Conservation (phyloP, 192 early-diverging fungal genomes). For the Coemansia sp. region DNA sequence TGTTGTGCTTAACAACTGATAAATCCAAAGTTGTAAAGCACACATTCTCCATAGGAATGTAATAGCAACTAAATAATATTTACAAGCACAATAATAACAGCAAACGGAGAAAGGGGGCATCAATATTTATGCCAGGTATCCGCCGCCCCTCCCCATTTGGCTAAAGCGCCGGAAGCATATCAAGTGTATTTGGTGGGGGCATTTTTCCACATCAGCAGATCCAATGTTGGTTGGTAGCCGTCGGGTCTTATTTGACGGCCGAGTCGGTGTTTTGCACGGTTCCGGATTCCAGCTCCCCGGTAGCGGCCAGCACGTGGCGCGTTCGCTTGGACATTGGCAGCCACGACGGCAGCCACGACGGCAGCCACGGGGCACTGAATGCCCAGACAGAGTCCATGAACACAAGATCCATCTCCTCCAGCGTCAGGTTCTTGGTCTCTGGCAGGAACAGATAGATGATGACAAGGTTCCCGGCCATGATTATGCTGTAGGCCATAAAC, state of each 20-base stretch:
- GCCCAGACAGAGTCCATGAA: constrained; percentile 54
- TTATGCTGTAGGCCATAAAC: constrained; percentile 66
- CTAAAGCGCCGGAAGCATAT: too few species aligned
- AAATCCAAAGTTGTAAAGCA: too few species aligned
- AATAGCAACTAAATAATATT: too few species aligned
- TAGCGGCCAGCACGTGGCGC: neutral
- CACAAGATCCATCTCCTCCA: constrained; percentile 83
- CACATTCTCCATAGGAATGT: too few species aligned
- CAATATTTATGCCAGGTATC: too few species aligned
- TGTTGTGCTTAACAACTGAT: too few species aligned
- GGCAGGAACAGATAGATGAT: constrained; percentile 70
- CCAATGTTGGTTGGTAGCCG: neutral
- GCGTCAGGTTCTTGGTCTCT: constrained; percentile 78
- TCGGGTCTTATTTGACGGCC: too few species aligned
- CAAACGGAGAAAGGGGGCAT: too few species aligned
- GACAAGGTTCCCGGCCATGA: constrained; percentile 60
- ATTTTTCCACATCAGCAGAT: neutral
- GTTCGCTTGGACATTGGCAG: neutral
- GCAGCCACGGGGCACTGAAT: constrained; percentile 11
- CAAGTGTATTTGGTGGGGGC: too few species aligned
- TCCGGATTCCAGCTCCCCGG: neutral
- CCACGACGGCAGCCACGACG: neutral
- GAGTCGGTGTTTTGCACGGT: neutral
- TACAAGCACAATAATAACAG: too few species aligned
- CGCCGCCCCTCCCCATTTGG: too few species aligned